phyloP scores from a whole-genome alignment of 2,329 filamentous ascomycete species.

The Fusarium gaditjirri region DNA sequence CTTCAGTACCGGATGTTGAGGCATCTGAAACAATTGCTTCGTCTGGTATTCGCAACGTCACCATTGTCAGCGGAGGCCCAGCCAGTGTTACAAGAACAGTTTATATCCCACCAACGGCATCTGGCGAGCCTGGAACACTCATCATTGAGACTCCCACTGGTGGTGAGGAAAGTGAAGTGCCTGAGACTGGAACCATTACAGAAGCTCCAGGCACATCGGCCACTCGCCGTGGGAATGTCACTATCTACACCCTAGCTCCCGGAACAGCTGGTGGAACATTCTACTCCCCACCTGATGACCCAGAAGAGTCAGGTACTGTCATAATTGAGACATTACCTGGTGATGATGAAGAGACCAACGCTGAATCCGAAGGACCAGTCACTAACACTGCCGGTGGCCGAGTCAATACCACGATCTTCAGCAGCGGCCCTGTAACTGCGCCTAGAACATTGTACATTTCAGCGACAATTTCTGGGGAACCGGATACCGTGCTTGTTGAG shows the following conservation, averaged over 20 bases:
- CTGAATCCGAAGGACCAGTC: background rate
- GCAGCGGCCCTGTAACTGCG: conserved; percentile 6
- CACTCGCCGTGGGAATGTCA: background rate
- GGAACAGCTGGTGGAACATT: conserved; percentile 5
- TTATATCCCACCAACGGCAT: background rate
- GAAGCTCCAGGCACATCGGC: background rate
- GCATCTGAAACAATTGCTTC: background rate
- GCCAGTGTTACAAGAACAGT: background rate
- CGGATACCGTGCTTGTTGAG: conserved; percentile 12
- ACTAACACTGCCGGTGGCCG: background rate
- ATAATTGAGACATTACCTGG: background rate
- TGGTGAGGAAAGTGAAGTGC: accelerated
- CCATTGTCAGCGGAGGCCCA: conserved; percentile 3
- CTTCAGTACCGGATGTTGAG: background rate
- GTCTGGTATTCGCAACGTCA: background rate
- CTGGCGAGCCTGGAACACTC: background rate
- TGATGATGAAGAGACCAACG: background rate
- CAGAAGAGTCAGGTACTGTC: background rate
- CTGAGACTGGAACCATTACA: background rate
- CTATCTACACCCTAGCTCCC: background rate
- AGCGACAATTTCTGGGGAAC: conserved; percentile 1
- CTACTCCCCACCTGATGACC: conserved; percentile 8
- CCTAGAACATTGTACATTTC: background rate
- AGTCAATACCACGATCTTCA: conserved; percentile 6
- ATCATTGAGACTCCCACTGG: conserved; percentile 9